A percentile compares a stretch with the other conserved stretches of the same genome.
Evolutionary conservation across 176 grass and related monocot genomes (phyloP).

Genomic region (Eragrostis curvula): DNA sequence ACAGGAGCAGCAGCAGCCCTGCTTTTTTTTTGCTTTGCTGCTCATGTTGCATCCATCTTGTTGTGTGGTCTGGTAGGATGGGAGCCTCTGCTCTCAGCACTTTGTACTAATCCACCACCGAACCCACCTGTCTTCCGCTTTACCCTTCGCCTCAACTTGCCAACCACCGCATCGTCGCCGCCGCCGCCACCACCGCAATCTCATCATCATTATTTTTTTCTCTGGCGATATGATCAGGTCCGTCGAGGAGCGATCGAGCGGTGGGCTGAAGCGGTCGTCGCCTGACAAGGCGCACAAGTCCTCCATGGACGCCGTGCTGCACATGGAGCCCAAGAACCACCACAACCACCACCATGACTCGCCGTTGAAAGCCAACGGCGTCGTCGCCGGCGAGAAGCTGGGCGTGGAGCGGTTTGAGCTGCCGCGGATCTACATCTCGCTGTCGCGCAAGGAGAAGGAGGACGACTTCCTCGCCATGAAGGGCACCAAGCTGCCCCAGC

Average conservation of each 20-base stretch:
- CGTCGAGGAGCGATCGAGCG: constrained; percentile 50
- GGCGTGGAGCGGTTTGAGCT: constrained; percentile 69
- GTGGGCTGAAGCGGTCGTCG: constrained; percentile 36
- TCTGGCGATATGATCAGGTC: constrained; percentile 37
- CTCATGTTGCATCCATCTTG: constrained; percentile 32
- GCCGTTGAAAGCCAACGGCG: constrained; percentile 35
- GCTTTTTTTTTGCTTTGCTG: constrained; percentile 16
- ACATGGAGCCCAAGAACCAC: constrained; percentile 48
- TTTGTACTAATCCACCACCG: constrained; percentile 16
- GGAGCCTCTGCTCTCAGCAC: neutral
- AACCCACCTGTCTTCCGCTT: constrained; percentile 29
- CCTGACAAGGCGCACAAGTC: constrained; percentile 54
- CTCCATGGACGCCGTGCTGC: constrained; percentile 24
- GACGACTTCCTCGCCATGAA: constrained; percentile 91
- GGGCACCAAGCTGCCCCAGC: constrained; percentile 90
- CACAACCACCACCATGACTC: constrained; percentile 36
- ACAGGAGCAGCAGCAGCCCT: constrained; percentile 8
- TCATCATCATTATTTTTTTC: constrained; percentile 32
- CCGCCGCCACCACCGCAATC: constrained; percentile 9
- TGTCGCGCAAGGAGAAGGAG: constrained; percentile 93
- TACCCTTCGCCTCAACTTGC: constrained; percentile 28
- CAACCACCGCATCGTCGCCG: constrained; percentile 26
- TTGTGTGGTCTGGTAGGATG: neutral
- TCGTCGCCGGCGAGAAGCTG: constrained; percentile 36
- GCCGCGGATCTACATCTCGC: constrained; percentile 86